Evolutionary conservation across 768 basidiomycete species (phyloP), one percentile per base, ranked within the genome.

Genomic region (Podaxis carcinomalis): DNA sequence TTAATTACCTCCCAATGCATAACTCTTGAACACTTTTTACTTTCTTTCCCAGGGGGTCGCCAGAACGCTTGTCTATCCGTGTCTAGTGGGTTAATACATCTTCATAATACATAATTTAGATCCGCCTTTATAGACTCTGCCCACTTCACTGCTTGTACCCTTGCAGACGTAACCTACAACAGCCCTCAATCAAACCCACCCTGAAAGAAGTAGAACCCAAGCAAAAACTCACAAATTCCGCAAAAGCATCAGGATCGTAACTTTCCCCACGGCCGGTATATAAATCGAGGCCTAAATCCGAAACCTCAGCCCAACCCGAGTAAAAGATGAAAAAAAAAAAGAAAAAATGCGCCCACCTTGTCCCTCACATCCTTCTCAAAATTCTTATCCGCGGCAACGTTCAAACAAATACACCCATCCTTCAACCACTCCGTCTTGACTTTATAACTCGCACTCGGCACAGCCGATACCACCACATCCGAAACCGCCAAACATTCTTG

Each of bases 191-290:
- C 47, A 37, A 13, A 27, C 37, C 27, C 19, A 37, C 10, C 32
- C 42, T 47, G 28, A 49, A 27, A 53, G 27, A 64, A 60, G 56
- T 49, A 51, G 53, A 46, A 1, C 4, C 25, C 14, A 16, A 14
- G 19, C 16, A n/a, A 16, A 16, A 5, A 78, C 93, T 70, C 71
- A 95, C 90, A 99, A 70, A 72, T 99, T 99, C 51, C 96, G 85
- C 68, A 97, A 82, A n/a, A 99, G 82, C 93, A 99, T 96, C 69
- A 95, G 78, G 65, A 98, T 97, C 1, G 97, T 99, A 60, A 97
- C 91, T 76, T 96, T 97, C 19, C 97, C 97, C n/a, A 99, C 93
- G 4, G 93, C 89, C 7, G 96, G 95, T 64, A 98, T 81, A 73
- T 98, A 98, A 61, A 99, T 79, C 13, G 94, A 93, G 10, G 95